Evolutionary conservation across 306 rosid genomes (phyloP).

Genomic region (Prunus padus): DNA sequence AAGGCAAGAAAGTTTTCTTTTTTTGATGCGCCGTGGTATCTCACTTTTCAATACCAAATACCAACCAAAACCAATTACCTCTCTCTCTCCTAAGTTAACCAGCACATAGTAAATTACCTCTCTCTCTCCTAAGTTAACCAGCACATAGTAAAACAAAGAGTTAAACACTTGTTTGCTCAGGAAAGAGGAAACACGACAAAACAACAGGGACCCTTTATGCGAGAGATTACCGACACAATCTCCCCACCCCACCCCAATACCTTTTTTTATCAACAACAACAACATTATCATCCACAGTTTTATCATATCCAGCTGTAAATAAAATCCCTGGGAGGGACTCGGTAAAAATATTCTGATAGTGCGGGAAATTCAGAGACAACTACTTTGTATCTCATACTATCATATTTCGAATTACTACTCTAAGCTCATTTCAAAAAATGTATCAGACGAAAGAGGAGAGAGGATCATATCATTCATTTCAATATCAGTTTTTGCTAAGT

Average conservation of each 20-base stretch:
- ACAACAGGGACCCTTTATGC: too few species aligned
- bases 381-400: neutral
- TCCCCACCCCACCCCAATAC: too few species aligned
- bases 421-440: slow-evolving; percentile 24
- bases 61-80: neutral
- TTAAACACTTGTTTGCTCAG: neutral
- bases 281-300: neutral
- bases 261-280: neutral
- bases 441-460: neutral
- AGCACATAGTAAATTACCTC: neutral
- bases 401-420: neutral
- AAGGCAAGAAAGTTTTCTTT: too few species aligned
- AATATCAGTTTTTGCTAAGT: neutral
- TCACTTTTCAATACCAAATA: neutral
- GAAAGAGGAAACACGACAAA: neutral
- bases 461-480: neutral
- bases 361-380: neutral
- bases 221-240: too few species aligned
- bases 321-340: neutral
- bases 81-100: neutral
- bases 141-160: too few species aligned
- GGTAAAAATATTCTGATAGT: neutral
- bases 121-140: neutral
- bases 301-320: neutral
- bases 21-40: neutral